phyloP scores from a whole-genome alignment of 1,139 yeast genomes.

The Magnusiomyces magnusii region DNA sequence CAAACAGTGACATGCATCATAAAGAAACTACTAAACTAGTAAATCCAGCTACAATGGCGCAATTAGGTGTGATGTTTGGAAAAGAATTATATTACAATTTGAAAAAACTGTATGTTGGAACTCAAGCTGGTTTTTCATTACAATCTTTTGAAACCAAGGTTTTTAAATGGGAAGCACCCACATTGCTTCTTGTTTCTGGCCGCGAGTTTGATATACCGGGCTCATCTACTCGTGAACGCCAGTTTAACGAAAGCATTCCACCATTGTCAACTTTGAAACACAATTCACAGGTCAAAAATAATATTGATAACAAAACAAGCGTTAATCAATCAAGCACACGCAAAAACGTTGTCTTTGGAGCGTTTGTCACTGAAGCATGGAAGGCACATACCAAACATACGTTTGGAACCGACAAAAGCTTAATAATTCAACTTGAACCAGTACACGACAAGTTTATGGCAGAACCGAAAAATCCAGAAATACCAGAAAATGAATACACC shows the following conservation, averaged over 20 bases:
- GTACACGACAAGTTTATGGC: constrained; percentile 49
- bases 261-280: constrained; percentile 13
- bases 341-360: constrained; percentile 50
- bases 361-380: constrained; percentile 68
- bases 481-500: not conserved
- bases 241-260: constrained; percentile 24
- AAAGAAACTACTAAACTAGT: constrained; percentile 32
- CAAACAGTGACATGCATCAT: no score
- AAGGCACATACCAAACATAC: constrained; percentile 57
- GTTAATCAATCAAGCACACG: constrained; percentile 19
- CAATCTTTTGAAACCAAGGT: constrained; percentile 77
- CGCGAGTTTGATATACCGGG: constrained; percentile 24
- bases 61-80: constrained; percentile 32
- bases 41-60: constrained; percentile 38
- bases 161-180: constrained; percentile 87
- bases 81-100: constrained; percentile 34
- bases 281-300: not conserved
- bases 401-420: constrained; percentile 55
- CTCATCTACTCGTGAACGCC: constrained; percentile 19
- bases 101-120: constrained; percentile 62
- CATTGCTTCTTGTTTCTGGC: constrained; percentile 65
- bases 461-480: constrained; percentile 3
- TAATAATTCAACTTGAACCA: constrained; percentile 60
- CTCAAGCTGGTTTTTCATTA: constrained; percentile 78
- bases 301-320: not conserved